These are phyloP conservation scores for Colletotrichum endophyticum DNA, from an alignment of 2,329 filamentous ascomycete species.

Conservation along the genomic window DNA sequence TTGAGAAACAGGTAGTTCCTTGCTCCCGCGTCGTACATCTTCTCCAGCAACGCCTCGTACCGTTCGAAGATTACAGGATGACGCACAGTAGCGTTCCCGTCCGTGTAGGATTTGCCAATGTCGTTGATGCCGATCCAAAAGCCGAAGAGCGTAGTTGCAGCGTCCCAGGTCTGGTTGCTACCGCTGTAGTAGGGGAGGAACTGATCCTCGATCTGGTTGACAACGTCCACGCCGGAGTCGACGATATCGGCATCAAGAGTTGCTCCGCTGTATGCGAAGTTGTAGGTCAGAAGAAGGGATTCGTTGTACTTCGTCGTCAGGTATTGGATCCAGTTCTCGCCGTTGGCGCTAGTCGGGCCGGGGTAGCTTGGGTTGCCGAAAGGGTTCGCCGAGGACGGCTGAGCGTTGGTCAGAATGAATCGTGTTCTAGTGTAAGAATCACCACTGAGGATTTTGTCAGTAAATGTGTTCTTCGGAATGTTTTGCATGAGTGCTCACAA, in stretches of 20 bases:
- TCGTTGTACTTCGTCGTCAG: conserved; percentile 38
- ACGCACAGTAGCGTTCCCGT: neutral
- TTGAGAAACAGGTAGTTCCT: conserved; percentile 59
- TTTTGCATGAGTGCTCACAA: neutral
- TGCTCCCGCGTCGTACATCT: conserved; percentile 54
- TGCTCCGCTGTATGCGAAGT: neutral
- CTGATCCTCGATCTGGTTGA: conserved; percentile 50
- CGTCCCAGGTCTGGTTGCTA: conserved; percentile 35
- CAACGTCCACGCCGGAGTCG: conserved; percentile 55
- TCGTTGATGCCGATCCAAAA: conserved; percentile 65
- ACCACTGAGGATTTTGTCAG: conserved; percentile 46
- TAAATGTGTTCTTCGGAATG: fast-evolving
- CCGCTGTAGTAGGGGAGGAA: conserved; percentile 33
- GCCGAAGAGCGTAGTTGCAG: conserved; percentile 46
- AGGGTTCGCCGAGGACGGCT: conserved; percentile 30
- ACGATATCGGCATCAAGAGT: conserved; percentile 36
- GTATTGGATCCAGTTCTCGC: conserved; percentile 60
- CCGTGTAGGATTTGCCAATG: conserved; percentile 44
- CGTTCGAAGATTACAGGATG: neutral
- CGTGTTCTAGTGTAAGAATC: conserved; percentile 41
- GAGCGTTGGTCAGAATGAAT: conserved; percentile 44
- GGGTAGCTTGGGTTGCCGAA: conserved; percentile 54
- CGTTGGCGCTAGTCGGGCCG: conserved; percentile 44
- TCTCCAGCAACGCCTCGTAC: conserved; percentile 24
- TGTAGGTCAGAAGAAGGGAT: neutral